A percentile compares a stretch with the other conserved stretches of the same genome.
phyloP scores from a whole-genome alignment of 768 basidiomycete species.

The Lactifluus echinatus region DNA sequence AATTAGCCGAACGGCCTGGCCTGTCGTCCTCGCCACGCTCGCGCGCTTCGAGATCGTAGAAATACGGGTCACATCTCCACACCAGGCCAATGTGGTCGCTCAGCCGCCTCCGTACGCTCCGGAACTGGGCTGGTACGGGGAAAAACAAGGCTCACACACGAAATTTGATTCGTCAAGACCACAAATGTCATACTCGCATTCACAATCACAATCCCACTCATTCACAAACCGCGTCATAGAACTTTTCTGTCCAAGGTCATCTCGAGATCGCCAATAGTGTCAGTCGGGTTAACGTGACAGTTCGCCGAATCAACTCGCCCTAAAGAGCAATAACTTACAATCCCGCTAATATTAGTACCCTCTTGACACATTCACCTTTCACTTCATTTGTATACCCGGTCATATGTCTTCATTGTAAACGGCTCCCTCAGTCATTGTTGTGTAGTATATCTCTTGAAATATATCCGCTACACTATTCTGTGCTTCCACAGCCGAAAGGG shows the following conservation, averaged over 20 bases:
- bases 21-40: slow-evolving; percentile 18
- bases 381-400: neutral
- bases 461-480: neutral
- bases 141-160: neutral
- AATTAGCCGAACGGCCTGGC: slow-evolving; percentile 25
- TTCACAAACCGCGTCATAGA: slow-evolving; percentile 1
- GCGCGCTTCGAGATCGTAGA: slow-evolving; percentile 26
- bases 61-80: slow-evolving; percentile 13
- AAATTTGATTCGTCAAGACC: neutral
- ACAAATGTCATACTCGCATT: neutral
- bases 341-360: too few species aligned
- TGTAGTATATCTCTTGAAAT: neutral
- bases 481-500: neutral
- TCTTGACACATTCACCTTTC: neutral
- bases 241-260: neutral
- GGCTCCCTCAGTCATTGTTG: neutral
- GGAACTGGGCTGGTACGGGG: neutral
- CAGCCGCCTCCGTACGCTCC: slow-evolving; percentile 13
- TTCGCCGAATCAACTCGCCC: neutral
- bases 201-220: neutral
- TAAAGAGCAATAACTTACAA: neutral
- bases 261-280: neutral
- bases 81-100: neutral
- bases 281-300: neutral
- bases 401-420: neutral